phyloP scores from a whole-genome alignment of 1,139 yeast species.

The Ogataea hybrid region DNA sequence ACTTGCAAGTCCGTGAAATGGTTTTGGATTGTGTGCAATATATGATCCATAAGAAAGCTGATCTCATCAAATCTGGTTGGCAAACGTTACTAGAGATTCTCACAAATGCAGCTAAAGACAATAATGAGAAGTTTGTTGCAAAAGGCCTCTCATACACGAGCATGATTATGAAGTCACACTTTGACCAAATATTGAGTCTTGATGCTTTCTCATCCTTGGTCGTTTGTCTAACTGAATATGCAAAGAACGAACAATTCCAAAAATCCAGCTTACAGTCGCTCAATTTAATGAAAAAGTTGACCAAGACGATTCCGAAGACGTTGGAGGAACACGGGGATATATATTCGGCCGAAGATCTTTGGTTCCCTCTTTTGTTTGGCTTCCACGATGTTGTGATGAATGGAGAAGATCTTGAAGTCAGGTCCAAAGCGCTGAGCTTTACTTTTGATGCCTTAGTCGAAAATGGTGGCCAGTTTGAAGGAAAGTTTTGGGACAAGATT shows the following conservation, averaged over 20 bases:
- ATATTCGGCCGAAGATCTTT: conserved; percentile 46
- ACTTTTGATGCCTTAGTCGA: conserved; percentile 79
- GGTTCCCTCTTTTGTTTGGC: conserved; percentile 84
- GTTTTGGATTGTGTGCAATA: conserved; percentile 86
- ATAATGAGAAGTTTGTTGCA: conserved; percentile 54
- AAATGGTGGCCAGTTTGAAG: conserved; percentile 74
- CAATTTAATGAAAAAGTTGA: conserved; percentile 67
- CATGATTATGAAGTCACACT: conserved; percentile 59
- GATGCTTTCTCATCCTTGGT: conserved; percentile 76
- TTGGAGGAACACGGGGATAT: conserved; percentile 26
- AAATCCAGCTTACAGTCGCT: conserved; percentile 77
- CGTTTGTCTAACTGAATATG: conserved; percentile 73
- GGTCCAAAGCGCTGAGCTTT: conserved; percentile 81
- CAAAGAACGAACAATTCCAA: conserved; percentile 83
- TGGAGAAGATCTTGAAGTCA: conserved; percentile 90
- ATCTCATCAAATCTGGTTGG: conserved; percentile 91
- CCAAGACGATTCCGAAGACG: conserved; percentile 52
- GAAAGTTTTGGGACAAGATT: conserved; percentile 77
- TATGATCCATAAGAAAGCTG: conserved; percentile 76
- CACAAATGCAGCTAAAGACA: conserved; percentile 58
- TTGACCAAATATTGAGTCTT: conserved; percentile 64
- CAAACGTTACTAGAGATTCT: conserved; percentile 80
- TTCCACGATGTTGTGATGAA: conserved; percentile 90
- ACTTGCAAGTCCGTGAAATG: conserved; percentile 80
- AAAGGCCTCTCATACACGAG: conserved; percentile 65